phyloP scores from a whole-genome alignment of 2,329 filamentous ascomycete species.

The Monosporascus sp. region DNA sequence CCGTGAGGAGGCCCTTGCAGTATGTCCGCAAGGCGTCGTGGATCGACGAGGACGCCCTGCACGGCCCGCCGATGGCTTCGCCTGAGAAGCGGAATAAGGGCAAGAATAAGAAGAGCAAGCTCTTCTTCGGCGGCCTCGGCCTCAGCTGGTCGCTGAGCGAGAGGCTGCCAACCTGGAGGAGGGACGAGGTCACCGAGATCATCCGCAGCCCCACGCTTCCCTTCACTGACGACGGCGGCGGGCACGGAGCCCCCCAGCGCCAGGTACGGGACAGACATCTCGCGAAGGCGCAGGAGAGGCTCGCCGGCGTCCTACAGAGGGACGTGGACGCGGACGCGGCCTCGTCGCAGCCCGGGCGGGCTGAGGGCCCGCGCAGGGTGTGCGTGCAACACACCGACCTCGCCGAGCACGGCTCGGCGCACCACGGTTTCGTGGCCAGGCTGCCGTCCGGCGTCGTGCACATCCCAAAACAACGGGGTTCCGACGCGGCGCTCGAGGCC shows the following conservation, averaged over 20 bases:
- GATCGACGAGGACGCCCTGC: constrained; percentile 48
- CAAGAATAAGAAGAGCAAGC: constrained; percentile 13
- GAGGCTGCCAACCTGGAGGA: constrained; percentile 15
- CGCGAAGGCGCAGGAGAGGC: neutral
- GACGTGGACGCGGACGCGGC: neutral
- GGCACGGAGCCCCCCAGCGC: neutral
- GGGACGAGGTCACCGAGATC: constrained; percentile 10
- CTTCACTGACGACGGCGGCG: constrained; percentile 12
- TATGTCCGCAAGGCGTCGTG: constrained; percentile 31
- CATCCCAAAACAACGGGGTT: constrained; percentile 7
- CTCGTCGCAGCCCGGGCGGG: neutral
- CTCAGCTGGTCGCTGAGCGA: constrained; percentile 19
- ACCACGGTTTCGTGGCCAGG: neutral
- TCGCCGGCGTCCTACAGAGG: neutral
- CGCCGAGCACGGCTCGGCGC: neutral
- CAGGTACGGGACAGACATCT: neutral
- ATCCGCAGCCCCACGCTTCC: constrained; percentile 25
- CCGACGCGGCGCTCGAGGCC: constrained; percentile 13
- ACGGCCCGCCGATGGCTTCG: constrained; percentile 38
- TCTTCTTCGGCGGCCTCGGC: constrained; percentile 7
- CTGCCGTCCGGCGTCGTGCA: constrained; percentile 9
- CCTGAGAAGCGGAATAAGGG: constrained; percentile 11
- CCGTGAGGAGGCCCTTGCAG: constrained; percentile 15
- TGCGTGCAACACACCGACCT: neutral
- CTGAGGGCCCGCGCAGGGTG: neutral